A percentile compares a stretch with the other conserved stretches of the same genome.
phyloP scores from a whole-genome alignment of 1,284 basidiomycete genomes.

The Paramarasmius palmivorus region DNA sequence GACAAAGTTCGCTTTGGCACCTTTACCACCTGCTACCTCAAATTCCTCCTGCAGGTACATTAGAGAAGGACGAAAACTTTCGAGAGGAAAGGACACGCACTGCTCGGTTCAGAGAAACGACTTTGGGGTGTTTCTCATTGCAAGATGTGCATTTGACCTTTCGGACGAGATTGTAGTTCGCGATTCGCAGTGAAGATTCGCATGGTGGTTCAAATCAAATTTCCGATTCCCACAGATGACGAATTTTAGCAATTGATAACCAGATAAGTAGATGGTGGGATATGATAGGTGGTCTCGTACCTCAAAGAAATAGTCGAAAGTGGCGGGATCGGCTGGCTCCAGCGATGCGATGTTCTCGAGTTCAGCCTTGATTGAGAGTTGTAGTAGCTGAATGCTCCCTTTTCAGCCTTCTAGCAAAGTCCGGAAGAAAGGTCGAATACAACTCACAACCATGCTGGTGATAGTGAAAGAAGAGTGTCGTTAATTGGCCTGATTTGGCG shows the following conservation, averaged over 20 bases:
- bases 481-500: no score
- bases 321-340: conserved; percentile 50
- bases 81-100: conserved; percentile 37
- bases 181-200: not conserved
- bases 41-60: conserved; percentile 57
- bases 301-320: conserved; percentile 80
- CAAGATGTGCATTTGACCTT: conserved; percentile 83
- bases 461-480: not conserved
- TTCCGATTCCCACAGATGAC: no score
- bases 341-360: conserved; percentile 76
- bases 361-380: conserved; percentile 74
- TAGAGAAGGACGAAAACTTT: conserved; percentile 4
- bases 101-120: conserved; percentile 65
- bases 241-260: no score
- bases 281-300: conserved; percentile 32
- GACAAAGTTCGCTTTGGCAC: conserved; percentile 71
- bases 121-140: conserved; percentile 70
- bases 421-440: not conserved
- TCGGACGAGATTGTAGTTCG: not conserved
- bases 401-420: not conserved
- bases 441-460: conserved; percentile 42
- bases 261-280: not conserved
- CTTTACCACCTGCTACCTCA: conserved; percentile 64
- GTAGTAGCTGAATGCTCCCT: conserved; percentile 34
- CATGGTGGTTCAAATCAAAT: no score